Percentiles rank a stretch among this genome's conserved stretches.
These are phyloP conservation scores for Trichoderma parareesei DNA, from an alignment of 495 filamentous ascomycete genomes.

Conservation along the genomic window DNA sequence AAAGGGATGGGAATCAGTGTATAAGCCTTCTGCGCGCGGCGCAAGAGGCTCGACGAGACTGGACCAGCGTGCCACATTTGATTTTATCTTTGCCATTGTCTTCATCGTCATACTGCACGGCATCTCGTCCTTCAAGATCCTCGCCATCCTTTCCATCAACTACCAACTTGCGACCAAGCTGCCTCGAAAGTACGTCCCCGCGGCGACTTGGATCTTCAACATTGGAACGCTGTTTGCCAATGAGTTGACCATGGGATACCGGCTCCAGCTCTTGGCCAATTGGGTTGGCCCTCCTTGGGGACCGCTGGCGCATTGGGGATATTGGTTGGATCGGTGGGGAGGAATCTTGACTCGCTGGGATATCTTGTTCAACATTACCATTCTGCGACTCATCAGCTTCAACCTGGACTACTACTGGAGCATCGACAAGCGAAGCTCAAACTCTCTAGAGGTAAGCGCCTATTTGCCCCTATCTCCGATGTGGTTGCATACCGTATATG, in stretches of 20 bases:
- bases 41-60: conserved; percentile 41
- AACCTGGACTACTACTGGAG: conserved; percentile 98
- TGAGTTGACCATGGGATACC: conserved; percentile 74
- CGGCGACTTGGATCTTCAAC: conserved; percentile 91
- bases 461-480: conserved; percentile 14
- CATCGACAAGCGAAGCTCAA: conserved; percentile 52
- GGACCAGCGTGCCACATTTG: conserved; percentile 72
- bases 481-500: not conserved
- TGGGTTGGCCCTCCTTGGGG: conserved; percentile 32
- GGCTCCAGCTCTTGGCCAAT: conserved; percentile 51
- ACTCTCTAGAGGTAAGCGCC: conserved; percentile 71
- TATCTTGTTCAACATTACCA: conserved; percentile 93
- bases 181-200: conserved; percentile 58
- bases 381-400: conserved; percentile 88
- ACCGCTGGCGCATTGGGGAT: conserved; percentile 48
- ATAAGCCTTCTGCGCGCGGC: conserved; percentile 20
- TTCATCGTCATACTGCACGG: conserved; percentile 79
- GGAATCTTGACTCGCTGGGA: conserved; percentile 87
- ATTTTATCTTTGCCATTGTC: conserved; percentile 70
- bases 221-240: conserved; percentile 81
- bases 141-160: conserved; percentile 72
- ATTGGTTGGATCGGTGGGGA: conserved; percentile 63
- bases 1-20: conserved; percentile 51
- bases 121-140: conserved; percentile 71
- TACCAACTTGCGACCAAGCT: conserved; percentile 65